A percentile compares a stretch with the other conserved stretches of the same genome.
phyloP scores from a whole-genome alignment of 345 rosid genomes.

The Salix udensis region DNA sequence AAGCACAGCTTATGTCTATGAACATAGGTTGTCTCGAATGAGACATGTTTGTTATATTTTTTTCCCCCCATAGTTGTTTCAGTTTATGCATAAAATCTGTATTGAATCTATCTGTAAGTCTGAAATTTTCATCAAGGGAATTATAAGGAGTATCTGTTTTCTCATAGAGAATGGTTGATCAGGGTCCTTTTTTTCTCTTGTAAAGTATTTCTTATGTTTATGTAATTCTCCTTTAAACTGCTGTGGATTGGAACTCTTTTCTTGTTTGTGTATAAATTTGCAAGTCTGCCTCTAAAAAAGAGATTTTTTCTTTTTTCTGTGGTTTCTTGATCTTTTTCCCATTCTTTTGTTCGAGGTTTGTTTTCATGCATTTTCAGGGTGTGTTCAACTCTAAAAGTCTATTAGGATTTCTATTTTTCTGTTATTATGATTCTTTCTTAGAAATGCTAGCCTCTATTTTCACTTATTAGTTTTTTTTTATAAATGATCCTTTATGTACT shows the following conservation, averaged over 20 bases:
- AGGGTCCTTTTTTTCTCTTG: not conserved
- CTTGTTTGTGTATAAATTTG: not conserved
- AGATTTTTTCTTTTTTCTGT: not conserved
- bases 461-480: not conserved
- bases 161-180: not conserved
- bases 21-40: not conserved
- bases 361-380: not conserved
- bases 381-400: not conserved
- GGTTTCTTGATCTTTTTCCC: not conserved
- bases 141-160: not conserved
- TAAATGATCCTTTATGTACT: not conserved
- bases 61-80: not conserved
- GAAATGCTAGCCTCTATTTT: not conserved
- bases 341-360: not conserved
- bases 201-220: not conserved
- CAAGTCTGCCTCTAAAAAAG: not conserved
- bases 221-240: not conserved
- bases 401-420: not conserved
- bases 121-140: not conserved
- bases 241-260: not conserved
- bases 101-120: not conserved
- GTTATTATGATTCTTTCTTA: not conserved
- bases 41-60: too few species aligned
- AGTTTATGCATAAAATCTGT: not conserved
- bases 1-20: not conserved